phyloP scores from a whole-genome alignment of 768 basidiomycete species.

The Kwoniella pini region DNA sequence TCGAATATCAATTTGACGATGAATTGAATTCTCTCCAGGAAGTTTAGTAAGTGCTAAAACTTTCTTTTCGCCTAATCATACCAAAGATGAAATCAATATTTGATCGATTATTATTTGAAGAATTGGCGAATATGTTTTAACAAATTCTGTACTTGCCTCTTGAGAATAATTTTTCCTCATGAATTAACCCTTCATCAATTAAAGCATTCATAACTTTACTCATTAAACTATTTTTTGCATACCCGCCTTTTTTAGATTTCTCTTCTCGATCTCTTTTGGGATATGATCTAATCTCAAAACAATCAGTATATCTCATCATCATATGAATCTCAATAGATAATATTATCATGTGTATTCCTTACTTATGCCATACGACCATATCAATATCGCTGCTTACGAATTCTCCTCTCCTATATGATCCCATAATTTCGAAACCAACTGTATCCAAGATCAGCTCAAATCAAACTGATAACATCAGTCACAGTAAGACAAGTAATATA shows the following conservation, averaged over 20 bases:
- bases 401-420: conserved; percentile 48
- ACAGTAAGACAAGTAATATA: neutral
- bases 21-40: conserved; percentile 23
- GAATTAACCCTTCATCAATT: conserved; percentile 28
- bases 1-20: conserved; percentile 50
- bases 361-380: conserved; percentile 49
- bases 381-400: conserved; percentile 46
- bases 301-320: too few species aligned
- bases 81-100: neutral
- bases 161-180: conserved; percentile 33
- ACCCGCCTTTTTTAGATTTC: conserved; percentile 19
- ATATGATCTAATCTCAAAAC: conserved; percentile 28
- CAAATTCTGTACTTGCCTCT: conserved; percentile 23
- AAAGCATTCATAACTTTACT: conserved; percentile 32
- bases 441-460: neutral
- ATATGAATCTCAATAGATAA: too few species aligned
- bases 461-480: neutral
- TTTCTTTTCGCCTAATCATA: conserved; percentile 43
- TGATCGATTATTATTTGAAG: neutral
- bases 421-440: conserved; percentile 51
- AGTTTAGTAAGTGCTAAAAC: conserved; percentile 38
- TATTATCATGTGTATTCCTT: too few species aligned
- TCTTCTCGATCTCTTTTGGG: conserved; percentile 22
- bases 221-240: conserved; percentile 30
- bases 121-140: neutral